phyloP scores from a whole-genome alignment of 2,329 filamentous ascomycete species.

The Colletotrichum trifolii region DNA sequence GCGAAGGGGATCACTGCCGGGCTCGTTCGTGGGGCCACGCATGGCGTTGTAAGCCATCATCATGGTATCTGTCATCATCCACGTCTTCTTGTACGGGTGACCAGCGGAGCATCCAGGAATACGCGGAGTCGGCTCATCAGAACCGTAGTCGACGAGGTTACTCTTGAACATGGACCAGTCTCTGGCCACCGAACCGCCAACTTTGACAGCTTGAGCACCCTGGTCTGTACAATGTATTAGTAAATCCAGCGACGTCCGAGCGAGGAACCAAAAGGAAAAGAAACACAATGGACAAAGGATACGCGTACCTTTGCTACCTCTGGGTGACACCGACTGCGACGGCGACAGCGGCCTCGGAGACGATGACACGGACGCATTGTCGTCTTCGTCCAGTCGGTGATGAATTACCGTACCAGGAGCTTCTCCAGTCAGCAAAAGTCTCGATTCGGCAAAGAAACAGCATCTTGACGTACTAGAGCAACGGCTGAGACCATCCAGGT shows the following conservation, averaged over 20 bases:
- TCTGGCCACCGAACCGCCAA: constrained; percentile 1
- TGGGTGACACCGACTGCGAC: constrained; percentile 11
- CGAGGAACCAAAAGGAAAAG: not conserved
- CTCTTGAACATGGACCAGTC: constrained; percentile 35
- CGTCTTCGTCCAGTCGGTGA: constrained; percentile 7
- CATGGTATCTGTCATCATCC: constrained; percentile 41
- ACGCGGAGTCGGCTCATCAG: constrained; percentile 19
- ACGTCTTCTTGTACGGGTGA: constrained; percentile 32
- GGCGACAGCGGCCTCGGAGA: not conserved
- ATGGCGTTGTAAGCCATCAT: constrained; percentile 48
- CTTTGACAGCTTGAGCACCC: not conserved
- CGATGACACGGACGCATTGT: not conserved
- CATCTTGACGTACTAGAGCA: constrained; percentile 18
- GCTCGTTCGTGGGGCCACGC: constrained; percentile 42
- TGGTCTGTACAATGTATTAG: not conserved
- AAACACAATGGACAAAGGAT: not conserved
- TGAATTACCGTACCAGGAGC: constrained; percentile 29
- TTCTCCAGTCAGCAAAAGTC: not conserved
- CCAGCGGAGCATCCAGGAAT: constrained; percentile 34
- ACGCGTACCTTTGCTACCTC: not conserved
- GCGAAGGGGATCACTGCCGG: constrained; percentile 42
- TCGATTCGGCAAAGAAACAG: not conserved
- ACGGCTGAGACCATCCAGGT: constrained; percentile 23
- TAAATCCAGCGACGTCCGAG: not conserved
- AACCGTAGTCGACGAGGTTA: constrained; percentile 28